A percentile compares a stretch with the other conserved stretches of the same genome.
These are phyloP conservation scores for Carallia brachiata DNA, from an alignment of 345 rosid species.

Conservation along the genomic window DNA sequence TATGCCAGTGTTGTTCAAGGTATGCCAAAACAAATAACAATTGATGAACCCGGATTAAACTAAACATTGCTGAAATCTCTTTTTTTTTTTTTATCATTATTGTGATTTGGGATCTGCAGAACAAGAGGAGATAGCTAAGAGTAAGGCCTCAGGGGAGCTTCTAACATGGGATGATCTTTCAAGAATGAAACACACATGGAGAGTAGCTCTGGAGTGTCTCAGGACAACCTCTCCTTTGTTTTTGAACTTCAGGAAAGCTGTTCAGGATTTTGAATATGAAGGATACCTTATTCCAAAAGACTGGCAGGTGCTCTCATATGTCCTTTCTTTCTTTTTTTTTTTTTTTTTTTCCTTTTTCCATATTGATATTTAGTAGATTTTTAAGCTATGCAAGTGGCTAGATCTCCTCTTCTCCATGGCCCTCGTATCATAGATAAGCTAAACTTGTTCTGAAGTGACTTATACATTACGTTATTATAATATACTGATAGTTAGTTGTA, in stretches of 20 bases:
- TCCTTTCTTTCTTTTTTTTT: no score
- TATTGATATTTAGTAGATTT: no score
- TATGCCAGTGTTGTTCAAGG: slow-evolving; percentile 19
- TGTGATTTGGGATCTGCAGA: neutral
- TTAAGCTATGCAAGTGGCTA: no score
- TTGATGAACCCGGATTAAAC: neutral
- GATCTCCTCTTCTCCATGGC: no score
- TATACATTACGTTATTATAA: no score
- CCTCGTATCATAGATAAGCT: no score
- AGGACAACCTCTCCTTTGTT: slow-evolving; percentile 34
- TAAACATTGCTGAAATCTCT: neutral
- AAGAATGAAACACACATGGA: slow-evolving; percentile 41
- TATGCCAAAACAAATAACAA: neutral
- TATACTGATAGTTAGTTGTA: no score
- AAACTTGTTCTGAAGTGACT: no score
- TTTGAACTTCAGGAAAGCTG: slow-evolving; percentile 19
- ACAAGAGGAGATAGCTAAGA: slow-evolving; percentile 23
- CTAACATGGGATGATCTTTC: slow-evolving; percentile 41
- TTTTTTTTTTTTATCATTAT: neutral
- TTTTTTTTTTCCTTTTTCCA: no score
- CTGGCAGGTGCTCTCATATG: slow-evolving; percentile 27
- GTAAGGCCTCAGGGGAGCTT: slow-evolving; percentile 12
- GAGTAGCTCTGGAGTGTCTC: slow-evolving; percentile 31
- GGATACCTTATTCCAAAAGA: slow-evolving; percentile 38
- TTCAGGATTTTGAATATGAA: slow-evolving; percentile 20